Evolutionary conservation across 1,284 basidiomycete genomes (phyloP).

Genomic region (Microbotryomycetes sp.): DNA sequence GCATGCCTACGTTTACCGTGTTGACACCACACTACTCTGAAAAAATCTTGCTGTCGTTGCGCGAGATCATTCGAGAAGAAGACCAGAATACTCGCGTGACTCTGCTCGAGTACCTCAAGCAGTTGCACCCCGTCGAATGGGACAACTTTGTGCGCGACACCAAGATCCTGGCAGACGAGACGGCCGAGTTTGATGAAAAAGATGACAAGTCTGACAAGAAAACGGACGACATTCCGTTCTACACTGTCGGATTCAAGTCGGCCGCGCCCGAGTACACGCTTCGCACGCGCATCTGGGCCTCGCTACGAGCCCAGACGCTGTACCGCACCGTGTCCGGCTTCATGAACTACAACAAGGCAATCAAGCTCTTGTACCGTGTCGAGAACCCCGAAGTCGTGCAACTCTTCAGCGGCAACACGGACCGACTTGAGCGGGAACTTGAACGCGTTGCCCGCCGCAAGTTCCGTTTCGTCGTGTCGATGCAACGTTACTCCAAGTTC

Average conservation of each 20-base stretch:
- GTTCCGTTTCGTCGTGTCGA: constrained; percentile 99
- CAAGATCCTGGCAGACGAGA: constrained; percentile 96
- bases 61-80: constrained; percentile 94
- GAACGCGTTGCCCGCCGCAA: constrained; percentile 96
- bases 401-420: constrained; percentile 93
- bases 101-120: constrained; percentile 92
- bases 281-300: constrained; percentile 98
- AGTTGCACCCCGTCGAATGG: constrained; percentile 97
- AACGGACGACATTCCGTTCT: constrained; percentile 89
- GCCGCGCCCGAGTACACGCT: constrained; percentile 97
- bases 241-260: constrained; percentile 98
- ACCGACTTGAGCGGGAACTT: constrained; percentile 90
- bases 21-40: constrained; percentile 93
- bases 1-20: constrained; percentile 96
- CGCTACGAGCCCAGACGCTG: constrained; percentile 92
- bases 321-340: constrained; percentile 98
- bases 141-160: constrained; percentile 99
- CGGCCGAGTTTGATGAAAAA: constrained; percentile 58
- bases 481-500: constrained; percentile 99
- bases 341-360: constrained; percentile 99
- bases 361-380: constrained; percentile 98
- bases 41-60: constrained; percentile 85
- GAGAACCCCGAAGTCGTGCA: constrained; percentile 99
- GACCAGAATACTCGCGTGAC: constrained; percentile 93
- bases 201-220: constrained; percentile 77